Conservation (phyloP, 768 basidiomycete species). For the Auricularia heimuer region DNA sequence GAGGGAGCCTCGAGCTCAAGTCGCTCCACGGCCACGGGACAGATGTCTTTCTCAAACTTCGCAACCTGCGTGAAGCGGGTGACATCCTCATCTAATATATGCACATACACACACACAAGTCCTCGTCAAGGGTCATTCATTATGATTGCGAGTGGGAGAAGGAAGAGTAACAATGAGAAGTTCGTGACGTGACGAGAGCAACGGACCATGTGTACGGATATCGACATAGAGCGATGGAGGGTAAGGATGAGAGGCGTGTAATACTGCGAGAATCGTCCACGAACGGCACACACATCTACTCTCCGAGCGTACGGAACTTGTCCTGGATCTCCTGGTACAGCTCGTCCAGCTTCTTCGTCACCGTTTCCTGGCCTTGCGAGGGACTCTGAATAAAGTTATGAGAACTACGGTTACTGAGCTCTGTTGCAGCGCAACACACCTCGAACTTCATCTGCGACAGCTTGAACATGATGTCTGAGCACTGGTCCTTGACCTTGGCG, state of each 20-base stretch:
- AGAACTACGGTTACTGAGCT: too few relatives aligned
- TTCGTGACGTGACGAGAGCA: neutral
- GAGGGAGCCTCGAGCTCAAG: slow-evolving; percentile 72
- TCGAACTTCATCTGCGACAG: slow-evolving; percentile 99
- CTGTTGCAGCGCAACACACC: slow-evolving; percentile 34
- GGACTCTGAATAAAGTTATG: slow-evolving; percentile 49
- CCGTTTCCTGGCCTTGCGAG: slow-evolving; percentile 76
- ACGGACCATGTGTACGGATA: neutral
- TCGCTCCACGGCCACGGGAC: slow-evolving; percentile 60
- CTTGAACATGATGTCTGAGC: slow-evolving; percentile 86
- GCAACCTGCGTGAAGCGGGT: slow-evolving; percentile 42
- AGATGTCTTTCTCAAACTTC: slow-evolving; percentile 45
- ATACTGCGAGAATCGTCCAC: neutral
- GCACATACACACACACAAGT: neutral
- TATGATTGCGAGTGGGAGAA: neutral
- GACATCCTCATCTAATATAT: slow-evolving; percentile 35
- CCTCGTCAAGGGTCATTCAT: neutral
- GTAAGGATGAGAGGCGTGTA: neutral
- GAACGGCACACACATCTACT: slow-evolving; percentile 27
- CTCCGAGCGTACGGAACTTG: slow-evolving; percentile 79
- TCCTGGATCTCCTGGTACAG: slow-evolving; percentile 82
- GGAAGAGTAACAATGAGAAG: neutral
- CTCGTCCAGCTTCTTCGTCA: slow-evolving; percentile 73
- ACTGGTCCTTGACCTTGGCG: slow-evolving; percentile 75
- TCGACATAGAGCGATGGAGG: neutral